Conservation (phyloP, 257 asterid genomes). For the Anisodus tanguticus region DNA sequence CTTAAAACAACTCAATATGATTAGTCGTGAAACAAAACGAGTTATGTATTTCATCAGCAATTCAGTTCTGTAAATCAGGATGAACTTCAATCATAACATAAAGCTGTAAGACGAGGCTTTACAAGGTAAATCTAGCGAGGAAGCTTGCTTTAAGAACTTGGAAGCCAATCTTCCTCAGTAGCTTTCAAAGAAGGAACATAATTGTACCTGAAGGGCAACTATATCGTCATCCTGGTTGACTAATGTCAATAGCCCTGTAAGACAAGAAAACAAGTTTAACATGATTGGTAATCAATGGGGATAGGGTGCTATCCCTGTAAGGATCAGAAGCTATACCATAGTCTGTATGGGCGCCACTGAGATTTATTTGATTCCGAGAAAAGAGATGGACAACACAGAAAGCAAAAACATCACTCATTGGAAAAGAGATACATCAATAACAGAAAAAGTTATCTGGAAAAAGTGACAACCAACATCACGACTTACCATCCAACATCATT, state of each 20-base stretch:
- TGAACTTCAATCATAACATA: constrained; percentile 9
- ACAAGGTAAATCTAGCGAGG: background rate
- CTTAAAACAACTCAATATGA: constrained; percentile 41
- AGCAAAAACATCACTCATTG: constrained; percentile 34
- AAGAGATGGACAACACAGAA: constrained; percentile 32
- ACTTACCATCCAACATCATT: constrained; percentile 77
- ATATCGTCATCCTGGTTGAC: constrained; percentile 92
- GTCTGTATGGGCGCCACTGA: constrained; percentile 97
- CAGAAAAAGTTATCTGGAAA: background rate
- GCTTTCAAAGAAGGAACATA: background rate
- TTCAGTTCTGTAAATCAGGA: background rate
- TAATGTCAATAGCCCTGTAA: constrained; percentile 78
- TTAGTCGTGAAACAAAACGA: background rate
- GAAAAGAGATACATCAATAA: constrained; percentile 21
- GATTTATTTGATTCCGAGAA: constrained; percentile 35
- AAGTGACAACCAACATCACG: background rate
- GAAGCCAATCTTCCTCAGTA: background rate
- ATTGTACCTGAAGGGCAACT: constrained; percentile 74
- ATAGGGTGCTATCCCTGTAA: background rate
- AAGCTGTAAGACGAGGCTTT: background rate
- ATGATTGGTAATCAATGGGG: background rate
- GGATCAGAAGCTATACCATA: constrained; percentile 61
- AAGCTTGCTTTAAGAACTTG: background rate
- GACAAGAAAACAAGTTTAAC: constrained; percentile 13
- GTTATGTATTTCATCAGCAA: background rate